Percentiles rank a stretch among this genome's conserved stretches.
Evolutionary conservation across 1,284 basidiomycete species (phyloP).

Genomic region (Exsudoporus floridanus): DNA sequence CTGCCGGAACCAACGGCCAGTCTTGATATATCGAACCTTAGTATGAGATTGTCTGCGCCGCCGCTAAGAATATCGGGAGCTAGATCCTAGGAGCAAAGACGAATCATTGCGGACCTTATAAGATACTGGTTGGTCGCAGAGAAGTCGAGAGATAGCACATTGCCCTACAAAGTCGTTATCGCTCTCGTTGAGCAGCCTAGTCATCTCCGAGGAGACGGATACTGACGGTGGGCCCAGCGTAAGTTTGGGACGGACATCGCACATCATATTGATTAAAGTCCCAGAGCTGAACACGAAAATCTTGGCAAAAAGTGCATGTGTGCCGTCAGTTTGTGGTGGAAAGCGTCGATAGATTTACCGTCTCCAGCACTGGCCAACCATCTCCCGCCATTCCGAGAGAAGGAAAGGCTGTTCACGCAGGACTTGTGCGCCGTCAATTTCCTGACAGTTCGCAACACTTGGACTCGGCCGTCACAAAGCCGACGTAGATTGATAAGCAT

Average conservation of each 20-base stretch:
- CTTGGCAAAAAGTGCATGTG: constrained; percentile 36
- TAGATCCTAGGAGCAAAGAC: constrained; percentile 1
- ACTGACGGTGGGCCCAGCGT: constrained; percentile 52
- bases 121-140: constrained; percentile 61
- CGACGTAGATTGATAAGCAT: constrained; percentile 7
- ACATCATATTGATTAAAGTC: constrained; percentile 68
- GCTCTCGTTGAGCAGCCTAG: constrained; percentile 7
- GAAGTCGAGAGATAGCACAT: constrained; percentile 69
- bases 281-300: constrained; percentile 62
- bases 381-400: constrained; percentile 60
- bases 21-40: constrained; percentile 54
- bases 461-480: background rate
- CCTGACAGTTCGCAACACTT: constrained; percentile 37
- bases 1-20: constrained; percentile 6
- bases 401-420: constrained; percentile 69
- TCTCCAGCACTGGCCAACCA: constrained; percentile 79
- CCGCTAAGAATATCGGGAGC: constrained; percentile 44
- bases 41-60: constrained; percentile 57
- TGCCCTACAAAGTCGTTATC: constrained; percentile 43
- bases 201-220: constrained; percentile 28
- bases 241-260: constrained; percentile 43
- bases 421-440: constrained; percentile 60
- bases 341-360: constrained; percentile 43
- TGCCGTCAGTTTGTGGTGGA: constrained; percentile 10
- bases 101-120: constrained; percentile 52